A percentile compares a stretch with the other conserved stretches of the same genome.
Conservation (phyloP, 148 eudicot species). For the Pharnaceum exiguum region DNA sequence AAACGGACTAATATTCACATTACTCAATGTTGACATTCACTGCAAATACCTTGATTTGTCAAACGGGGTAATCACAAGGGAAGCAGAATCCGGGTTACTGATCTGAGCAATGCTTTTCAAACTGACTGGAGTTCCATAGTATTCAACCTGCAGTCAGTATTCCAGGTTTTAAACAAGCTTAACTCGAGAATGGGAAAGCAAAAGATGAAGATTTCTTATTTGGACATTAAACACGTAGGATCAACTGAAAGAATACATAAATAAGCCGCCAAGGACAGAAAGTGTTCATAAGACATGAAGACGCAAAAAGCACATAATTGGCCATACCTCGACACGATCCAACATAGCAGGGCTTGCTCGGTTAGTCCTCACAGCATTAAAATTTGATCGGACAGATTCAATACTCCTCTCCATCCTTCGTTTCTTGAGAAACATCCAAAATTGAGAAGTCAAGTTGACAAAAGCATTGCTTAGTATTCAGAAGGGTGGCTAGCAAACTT, state of each 20-base stretch:
- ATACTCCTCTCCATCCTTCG: constrained; percentile 96
- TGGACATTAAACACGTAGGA: no score
- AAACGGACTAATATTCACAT: constrained; percentile 6
- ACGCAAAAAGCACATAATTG: neutral
- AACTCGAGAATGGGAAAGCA: neutral
- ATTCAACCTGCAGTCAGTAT: constrained; percentile 59
- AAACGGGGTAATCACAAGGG: constrained; percentile 78
- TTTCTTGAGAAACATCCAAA: constrained; percentile 42
- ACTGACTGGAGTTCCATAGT: constrained; percentile 86
- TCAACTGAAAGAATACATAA: no score
- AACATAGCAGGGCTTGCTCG: constrained; percentile 83
- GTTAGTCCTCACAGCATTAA: constrained; percentile 79
- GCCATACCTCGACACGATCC: constrained; percentile 83
- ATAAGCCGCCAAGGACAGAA: no score
- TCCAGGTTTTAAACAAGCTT: neutral
- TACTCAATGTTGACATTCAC: constrained; percentile 5
- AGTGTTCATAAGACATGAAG: no score
- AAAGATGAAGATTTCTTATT: neutral
- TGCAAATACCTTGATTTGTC: constrained; percentile 85
- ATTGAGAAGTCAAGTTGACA: neutral
- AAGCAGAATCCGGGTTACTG: constrained; percentile 81
- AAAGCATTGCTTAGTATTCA: neutral
- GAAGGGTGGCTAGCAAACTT: constrained; percentile 18
- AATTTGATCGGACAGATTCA: constrained; percentile 62
- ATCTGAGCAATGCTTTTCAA: constrained; percentile 95